phyloP scores from a whole-genome alignment of 176 grass and related monocot genomes.

The Carex parvula region DNA sequence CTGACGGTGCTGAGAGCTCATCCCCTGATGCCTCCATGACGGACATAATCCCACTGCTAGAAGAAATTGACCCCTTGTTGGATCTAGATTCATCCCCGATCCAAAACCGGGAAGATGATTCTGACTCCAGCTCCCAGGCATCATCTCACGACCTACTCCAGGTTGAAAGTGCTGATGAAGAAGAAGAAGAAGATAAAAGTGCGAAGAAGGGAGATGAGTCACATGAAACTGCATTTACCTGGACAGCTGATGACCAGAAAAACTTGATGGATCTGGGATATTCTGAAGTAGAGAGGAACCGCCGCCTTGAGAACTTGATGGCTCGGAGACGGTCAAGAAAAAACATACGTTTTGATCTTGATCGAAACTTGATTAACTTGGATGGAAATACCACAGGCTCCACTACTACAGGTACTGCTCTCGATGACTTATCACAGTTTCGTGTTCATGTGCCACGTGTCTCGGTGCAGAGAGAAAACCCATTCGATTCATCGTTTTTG shows the following conservation, averaged over 20 bases:
- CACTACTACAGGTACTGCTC: constrained; percentile 23
- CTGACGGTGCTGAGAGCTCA: constrained; percentile 63
- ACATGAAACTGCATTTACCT: constrained; percentile 54
- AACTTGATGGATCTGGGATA: constrained; percentile 93
- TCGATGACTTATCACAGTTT: constrained; percentile 51
- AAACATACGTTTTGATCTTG: constrained; percentile 55
- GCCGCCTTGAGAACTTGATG: constrained; percentile 84
- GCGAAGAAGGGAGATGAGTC: constrained; percentile 44
- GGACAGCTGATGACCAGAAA: constrained; percentile 93
- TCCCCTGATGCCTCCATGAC: constrained; percentile 74
- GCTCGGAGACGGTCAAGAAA: constrained; percentile 81
- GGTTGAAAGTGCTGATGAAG: constrained; percentile 54
- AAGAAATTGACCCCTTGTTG: constrained; percentile 84
- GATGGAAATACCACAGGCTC: constrained; percentile 19
- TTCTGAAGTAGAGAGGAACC: constrained; percentile 90
- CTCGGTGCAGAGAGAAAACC: constrained; percentile 64
- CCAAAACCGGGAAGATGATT: constrained; percentile 36
- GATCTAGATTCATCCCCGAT: constrained; percentile 27
- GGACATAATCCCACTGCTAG: constrained; percentile 68
- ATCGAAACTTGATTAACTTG: constrained; percentile 46
- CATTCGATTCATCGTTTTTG: constrained; percentile 63
- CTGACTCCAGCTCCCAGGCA: constrained; percentile 46
- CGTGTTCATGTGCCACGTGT: constrained; percentile 46
- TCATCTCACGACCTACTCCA: constrained; percentile 51
- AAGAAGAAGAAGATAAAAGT: constrained; percentile 30